Percentiles rank a stretch among this genome's conserved stretches.
These are phyloP conservation scores for Diaporthe sp. DNA, from an alignment of 2,329 filamentous ascomycete genomes.

Conservation along the genomic window DNA sequence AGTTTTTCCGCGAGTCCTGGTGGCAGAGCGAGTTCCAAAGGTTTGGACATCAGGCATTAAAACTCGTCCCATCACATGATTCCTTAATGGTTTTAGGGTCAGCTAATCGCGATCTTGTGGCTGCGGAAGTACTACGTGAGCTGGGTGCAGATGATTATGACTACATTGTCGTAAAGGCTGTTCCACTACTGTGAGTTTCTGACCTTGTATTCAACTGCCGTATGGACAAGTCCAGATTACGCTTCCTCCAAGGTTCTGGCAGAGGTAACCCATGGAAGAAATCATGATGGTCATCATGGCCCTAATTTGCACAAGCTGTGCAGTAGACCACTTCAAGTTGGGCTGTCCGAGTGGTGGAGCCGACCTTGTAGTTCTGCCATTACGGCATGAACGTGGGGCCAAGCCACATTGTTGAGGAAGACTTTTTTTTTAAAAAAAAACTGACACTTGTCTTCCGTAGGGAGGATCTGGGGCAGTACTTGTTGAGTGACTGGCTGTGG, in stretches of 20 bases:
- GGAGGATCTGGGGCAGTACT: fast-evolving
- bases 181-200: background rate
- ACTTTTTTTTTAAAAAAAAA: background rate
- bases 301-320: no score
- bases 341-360: background rate
- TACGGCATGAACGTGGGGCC: background rate
- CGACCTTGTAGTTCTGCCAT: background rate
- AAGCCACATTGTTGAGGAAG: background rate
- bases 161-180: fast-evolving
- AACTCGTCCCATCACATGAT: background rate
- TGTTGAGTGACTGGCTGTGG: background rate
- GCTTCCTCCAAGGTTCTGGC: background rate
- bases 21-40: background rate
- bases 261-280: no score
- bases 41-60: background rate
- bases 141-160: background rate
- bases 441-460: background rate
- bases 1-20: background rate
- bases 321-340: no score
- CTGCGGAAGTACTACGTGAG: background rate
- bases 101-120: fast-evolving
- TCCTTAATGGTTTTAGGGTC: background rate
- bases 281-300: no score
- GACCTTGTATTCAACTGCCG: no score
- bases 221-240: background rate